Evolutionary conservation across 768 basidiomycete genomes (phyloP), one percentile per base, ranked within the genome.

Genomic region (Pleurotus djamor): DNA sequence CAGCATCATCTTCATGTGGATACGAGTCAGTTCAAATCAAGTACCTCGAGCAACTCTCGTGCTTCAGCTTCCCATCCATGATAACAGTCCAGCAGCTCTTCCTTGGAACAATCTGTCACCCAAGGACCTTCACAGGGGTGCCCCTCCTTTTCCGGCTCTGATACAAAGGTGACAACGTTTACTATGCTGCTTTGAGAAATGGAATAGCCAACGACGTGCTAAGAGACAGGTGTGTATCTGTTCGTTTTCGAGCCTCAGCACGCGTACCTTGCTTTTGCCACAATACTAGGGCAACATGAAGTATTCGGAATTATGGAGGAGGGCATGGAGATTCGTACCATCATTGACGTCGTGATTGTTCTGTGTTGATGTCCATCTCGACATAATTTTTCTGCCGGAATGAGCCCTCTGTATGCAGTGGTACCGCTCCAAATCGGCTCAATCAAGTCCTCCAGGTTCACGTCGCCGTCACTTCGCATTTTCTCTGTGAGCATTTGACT

Each of bases 191-290:
- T 76, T 59, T 71, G 70, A 1, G 79, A 78, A 45, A 82, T 79
- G 1, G 76, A 73, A 63, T 82, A 82, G 62, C 76, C 75, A 34
- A 83, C 79, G 37, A 81, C 72, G 58, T 81, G 80, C 80, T 80
- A 58, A 47, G 48, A 13, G 14, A 36, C 35, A 17, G 58, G 14
- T 55, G 4, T 36, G 38, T 16, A 14, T 21, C 48, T 9, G 13
- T 28, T 21, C 14, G 33, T 21, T 5, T 3, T 28, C 21, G 21
- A 44, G 33, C 21, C 5, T 44, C 51, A 57, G 16, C 10, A 21
- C 43, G 17, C 65, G 13, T 60, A 76, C 80, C 72, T 79, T 82
- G 71, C 69, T 69, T 67, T 75, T 75, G 1, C 80, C 80, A 58
- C 79, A 81, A 64, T 80, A 82, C 80, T 82, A 52, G 5, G 28